Conservation (phyloP, 345 rosid genomes). For the Sisymbrium altissimum region DNA sequence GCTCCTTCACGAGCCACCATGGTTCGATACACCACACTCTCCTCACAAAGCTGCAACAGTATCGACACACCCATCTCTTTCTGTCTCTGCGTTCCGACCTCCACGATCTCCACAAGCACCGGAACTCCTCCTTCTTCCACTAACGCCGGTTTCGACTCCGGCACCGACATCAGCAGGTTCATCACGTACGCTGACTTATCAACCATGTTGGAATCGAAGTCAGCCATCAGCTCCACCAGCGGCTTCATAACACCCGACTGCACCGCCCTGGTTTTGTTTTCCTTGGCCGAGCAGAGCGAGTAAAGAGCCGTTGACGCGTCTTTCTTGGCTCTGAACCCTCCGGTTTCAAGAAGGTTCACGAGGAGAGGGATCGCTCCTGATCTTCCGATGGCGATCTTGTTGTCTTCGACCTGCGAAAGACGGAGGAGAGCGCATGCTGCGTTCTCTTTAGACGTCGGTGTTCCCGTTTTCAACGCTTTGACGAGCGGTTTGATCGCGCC, state of each 20-base stretch:
- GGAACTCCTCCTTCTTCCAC: slow-evolving; percentile 91
- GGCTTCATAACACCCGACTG: slow-evolving; percentile 79
- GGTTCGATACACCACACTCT: slow-evolving; percentile 52
- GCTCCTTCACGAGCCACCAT: slow-evolving; percentile 93
- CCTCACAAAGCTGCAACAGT: slow-evolving; percentile 60
- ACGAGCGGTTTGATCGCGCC: slow-evolving; percentile 90
- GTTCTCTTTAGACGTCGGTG: slow-evolving; percentile 76
- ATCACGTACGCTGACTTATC: slow-evolving; percentile 80
- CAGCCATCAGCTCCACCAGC: slow-evolving; percentile 88
- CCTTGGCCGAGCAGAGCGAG: slow-evolving; percentile 68
- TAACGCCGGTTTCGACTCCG: slow-evolving; percentile 62
- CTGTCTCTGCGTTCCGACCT: slow-evolving; percentile 77
- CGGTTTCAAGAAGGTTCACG: slow-evolving; percentile 62
- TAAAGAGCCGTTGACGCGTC: slow-evolving; percentile 91
- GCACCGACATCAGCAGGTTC: slow-evolving; percentile 46
- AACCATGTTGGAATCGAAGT: slow-evolving; percentile 86
- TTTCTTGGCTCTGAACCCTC: slow-evolving; percentile 76
- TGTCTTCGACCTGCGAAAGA: slow-evolving; percentile 73
- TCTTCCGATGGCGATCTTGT: slow-evolving; percentile 81
- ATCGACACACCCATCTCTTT: slow-evolving; percentile 74
- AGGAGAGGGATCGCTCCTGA: slow-evolving; percentile 79
- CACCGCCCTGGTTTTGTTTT: slow-evolving; percentile 77
- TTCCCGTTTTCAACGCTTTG: slow-evolving; percentile 62
- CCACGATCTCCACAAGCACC: slow-evolving; percentile 83
- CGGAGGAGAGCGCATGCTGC: slow-evolving; percentile 88